phyloP scores from a whole-genome alignment of 164 flowering plant genomes.

The Vitis labrusca region DNA sequence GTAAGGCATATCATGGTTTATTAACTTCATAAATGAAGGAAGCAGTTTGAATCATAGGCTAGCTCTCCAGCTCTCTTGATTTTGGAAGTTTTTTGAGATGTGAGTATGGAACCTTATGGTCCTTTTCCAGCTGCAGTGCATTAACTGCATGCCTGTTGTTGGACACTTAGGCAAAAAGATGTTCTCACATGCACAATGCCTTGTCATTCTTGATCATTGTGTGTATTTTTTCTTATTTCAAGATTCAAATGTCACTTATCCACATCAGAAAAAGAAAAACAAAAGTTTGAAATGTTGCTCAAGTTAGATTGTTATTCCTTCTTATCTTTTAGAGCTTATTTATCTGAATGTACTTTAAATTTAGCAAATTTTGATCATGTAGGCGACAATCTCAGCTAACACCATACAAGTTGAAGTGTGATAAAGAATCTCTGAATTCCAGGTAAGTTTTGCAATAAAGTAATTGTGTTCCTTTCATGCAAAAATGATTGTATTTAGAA shows the following conservation, averaged over 20 bases:
- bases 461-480: neutral
- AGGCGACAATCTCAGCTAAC: slow-evolving; percentile 62
- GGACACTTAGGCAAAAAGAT: too few species aligned
- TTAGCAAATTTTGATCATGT: slow-evolving; percentile 24
- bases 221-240: neutral
- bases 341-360: neutral
- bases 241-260: too few species aligned
- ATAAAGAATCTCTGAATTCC: slow-evolving; percentile 73
- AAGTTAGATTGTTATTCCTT: neutral
- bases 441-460: slow-evolving; percentile 45
- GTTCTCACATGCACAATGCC: neutral
- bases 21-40: neutral
- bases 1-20: too few species aligned
- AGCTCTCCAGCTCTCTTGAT: neutral
- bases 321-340: neutral
- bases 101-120: neutral
- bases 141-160: neutral
- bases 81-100: neutral
- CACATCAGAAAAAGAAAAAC: too few species aligned
- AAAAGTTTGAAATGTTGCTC: neutral
- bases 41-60: neutral
- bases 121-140: neutral
- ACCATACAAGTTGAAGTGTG: slow-evolving; percentile 88
- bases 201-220: neutral
- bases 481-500: too few species aligned